A percentile compares a stretch with the other conserved stretches of the same genome.
Conservation (phyloP, 257 asterid genomes). For the Cynanchum wilfordii region DNA sequence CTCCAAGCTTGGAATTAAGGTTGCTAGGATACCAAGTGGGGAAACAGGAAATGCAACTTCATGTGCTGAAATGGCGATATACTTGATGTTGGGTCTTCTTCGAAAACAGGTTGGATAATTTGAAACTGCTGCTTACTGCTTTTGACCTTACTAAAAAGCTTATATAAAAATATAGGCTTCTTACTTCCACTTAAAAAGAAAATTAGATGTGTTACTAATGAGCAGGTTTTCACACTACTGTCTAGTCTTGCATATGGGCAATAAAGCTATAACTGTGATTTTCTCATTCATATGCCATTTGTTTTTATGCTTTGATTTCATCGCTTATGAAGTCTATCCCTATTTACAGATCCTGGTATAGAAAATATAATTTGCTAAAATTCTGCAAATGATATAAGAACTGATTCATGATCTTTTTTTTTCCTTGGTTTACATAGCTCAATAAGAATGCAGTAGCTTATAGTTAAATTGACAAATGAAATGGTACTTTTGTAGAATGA, state of each 20-base stretch:
- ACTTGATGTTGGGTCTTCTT: conserved; percentile 86
- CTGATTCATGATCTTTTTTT: neutral
- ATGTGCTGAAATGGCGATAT: conserved; percentile 98
- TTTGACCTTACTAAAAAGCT: no score
- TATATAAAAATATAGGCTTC: neutral
- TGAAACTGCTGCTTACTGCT: conserved; percentile 13
- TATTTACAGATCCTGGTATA: neutral
- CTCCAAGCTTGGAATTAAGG: conserved; percentile 74
- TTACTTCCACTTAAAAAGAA: neutral
- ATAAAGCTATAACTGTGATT: neutral
- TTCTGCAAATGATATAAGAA: neutral
- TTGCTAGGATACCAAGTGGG: conserved; percentile 82
- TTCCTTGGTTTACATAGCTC: neutral
- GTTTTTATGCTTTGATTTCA: neutral
- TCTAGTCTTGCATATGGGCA: neutral
- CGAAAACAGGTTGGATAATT: conserved; percentile 83
- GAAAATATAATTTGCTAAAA: neutral
- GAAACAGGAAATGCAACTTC: conserved; percentile 88
- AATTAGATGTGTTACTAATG: neutral
- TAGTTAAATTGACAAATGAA: neutral
- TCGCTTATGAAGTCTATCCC: neutral
- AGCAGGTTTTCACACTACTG: neutral
- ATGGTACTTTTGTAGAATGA: conserved; percentile 45
- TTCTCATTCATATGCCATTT: neutral
- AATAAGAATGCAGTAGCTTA: neutral